Percentiles rank a stretch among this genome's conserved stretches.
These are phyloP conservation scores for Marvania coccoides DNA, from an alignment of 139 green algal genomes.

Conservation along the genomic window DNA sequence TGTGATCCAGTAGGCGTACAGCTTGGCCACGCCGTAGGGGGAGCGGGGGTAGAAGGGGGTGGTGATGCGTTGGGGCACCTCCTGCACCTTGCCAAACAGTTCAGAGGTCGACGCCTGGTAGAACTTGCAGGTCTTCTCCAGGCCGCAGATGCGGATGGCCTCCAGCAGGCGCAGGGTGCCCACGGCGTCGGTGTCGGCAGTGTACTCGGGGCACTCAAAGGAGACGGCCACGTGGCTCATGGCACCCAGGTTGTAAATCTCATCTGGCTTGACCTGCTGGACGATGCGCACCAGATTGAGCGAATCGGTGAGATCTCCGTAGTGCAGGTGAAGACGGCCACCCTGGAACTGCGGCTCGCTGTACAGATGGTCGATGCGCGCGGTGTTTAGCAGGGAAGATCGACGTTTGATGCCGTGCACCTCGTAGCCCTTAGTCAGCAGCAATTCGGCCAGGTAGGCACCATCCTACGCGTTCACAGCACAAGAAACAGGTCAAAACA, in stretches of 20 bases:
- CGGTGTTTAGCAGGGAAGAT: slow-evolving; percentile 49
- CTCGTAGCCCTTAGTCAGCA: slow-evolving; percentile 61
- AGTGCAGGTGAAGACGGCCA: slow-evolving; percentile 43
- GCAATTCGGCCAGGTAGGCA: slow-evolving; percentile 61
- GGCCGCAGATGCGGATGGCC: slow-evolving; percentile 38
- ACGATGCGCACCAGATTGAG: slow-evolving; percentile 28
- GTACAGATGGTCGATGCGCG: slow-evolving; percentile 53
- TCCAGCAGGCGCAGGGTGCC: slow-evolving; percentile 59
- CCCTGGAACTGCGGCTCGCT: not conserved
- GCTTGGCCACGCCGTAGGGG: slow-evolving; percentile 70
- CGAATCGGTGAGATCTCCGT: slow-evolving; percentile 57
- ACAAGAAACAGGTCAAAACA: not conserved
- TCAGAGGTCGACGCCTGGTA: slow-evolving; percentile 77
- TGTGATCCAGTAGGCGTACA: slow-evolving; percentile 64
- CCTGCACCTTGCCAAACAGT: slow-evolving; percentile 67
- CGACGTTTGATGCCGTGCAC: slow-evolving; percentile 62
- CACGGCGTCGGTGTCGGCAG: slow-evolving; percentile 47
- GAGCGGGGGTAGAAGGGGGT: slow-evolving; percentile 71
- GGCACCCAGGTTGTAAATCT: slow-evolving; percentile 80
- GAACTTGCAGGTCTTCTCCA: slow-evolving; percentile 39
- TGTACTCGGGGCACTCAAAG: slow-evolving; percentile 70
- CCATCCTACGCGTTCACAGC: slow-evolving; percentile 17
- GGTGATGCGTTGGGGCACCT: slow-evolving; percentile 56
- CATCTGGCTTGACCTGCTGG: slow-evolving; percentile 38
- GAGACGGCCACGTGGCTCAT: slow-evolving; percentile 63